Base-by-base conservation (phyloP, 163 green algal genomes). In the Chlamydomonas reinhardtii region DNA sequence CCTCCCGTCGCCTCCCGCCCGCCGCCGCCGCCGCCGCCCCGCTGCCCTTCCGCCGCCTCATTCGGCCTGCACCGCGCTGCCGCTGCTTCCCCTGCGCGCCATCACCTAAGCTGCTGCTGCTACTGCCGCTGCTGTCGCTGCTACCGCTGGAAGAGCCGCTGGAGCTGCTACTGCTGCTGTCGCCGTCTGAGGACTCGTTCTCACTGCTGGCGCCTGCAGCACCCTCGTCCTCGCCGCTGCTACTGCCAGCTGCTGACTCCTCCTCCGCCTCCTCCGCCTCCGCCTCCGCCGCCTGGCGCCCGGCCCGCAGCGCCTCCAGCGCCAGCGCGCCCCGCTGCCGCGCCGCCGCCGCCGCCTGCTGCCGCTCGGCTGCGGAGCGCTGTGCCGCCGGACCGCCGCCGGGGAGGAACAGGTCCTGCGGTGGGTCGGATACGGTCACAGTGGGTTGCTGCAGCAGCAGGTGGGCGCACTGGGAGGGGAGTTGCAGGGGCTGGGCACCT, bases 291-390 rank as follows among this genome's bases (percentile, higher is more conserved):
- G 70, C 70, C 74, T 70, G 32, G 27, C 61, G 61, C 62, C 74
- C 76, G 37, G 64, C 37, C 15, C 76, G 76, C 61, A 83, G 34
- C 11, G 61, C 62, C 35, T 37, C 76, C 61, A 83, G 76, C 62
- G 76, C 76, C 12, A 20, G 29, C 8, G 73, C 72, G 71, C 20
- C 37, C 20, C 71, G 35, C 71, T 59, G 71, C 48, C 48, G 48
- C 48, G 48, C 48, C 48, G 48, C 48, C 48, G 48, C 48, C 48
- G 11, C 12, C 48, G 17, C 11, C 48, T 56, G 48, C 48, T 56
- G 35, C 37, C 5, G 65, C 25, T 29, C 65, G 11, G 29, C 16
- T 2, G 65, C 31, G 24, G 65, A 2, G 8, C 4, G 16, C 25
- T 29, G 65, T 43, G 29, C 25, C n/a, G 16, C 27, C 25, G 16